These are phyloP conservation scores for Ceratobasidium sp. DNA, from an alignment of 1,284 basidiomycete species.

Conservation along the genomic window DNA sequence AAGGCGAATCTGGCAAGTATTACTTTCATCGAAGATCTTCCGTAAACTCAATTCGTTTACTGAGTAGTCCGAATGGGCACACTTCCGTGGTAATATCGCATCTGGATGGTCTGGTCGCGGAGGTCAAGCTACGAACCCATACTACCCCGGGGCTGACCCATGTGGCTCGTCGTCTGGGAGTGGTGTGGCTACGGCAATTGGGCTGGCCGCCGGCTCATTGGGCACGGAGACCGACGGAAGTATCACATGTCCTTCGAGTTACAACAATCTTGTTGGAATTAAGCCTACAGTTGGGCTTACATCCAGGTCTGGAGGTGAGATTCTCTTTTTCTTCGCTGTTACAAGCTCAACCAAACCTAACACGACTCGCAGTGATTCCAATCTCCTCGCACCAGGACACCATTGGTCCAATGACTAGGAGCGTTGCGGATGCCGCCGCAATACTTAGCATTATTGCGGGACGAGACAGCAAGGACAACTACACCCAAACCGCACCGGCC, in stretches of 20 bases:
- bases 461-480: conserved; percentile 69
- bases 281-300: conserved; percentile 74
- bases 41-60: not conserved
- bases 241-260: conserved; percentile 66
- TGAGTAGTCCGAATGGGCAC: conserved; percentile 67
- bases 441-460: conserved; percentile 72
- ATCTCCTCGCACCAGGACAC: conserved; percentile 75
- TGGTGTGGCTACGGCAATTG: conserved; percentile 72
- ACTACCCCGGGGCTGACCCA: conserved; percentile 72
- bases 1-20: conserved; percentile 65
- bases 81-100: conserved; percentile 67
- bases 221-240: conserved; percentile 61
- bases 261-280: conserved; percentile 68
- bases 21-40: no score
- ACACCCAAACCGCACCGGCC: conserved; percentile 69
- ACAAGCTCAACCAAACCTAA: not conserved
- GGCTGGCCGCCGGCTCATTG: conserved; percentile 60
- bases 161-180: conserved; percentile 77
- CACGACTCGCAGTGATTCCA: conserved; percentile 64
- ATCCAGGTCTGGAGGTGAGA: conserved; percentile 70
- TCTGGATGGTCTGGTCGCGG: conserved; percentile 77
- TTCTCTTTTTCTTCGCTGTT: not conserved
- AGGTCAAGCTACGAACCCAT: conserved; percentile 72
- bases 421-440: conserved; percentile 70
- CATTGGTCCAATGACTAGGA: conserved; percentile 72